Evolutionary conservation across 1,284 basidiomycete species (phyloP).

Genomic region (Sparassis latifolia): DNA sequence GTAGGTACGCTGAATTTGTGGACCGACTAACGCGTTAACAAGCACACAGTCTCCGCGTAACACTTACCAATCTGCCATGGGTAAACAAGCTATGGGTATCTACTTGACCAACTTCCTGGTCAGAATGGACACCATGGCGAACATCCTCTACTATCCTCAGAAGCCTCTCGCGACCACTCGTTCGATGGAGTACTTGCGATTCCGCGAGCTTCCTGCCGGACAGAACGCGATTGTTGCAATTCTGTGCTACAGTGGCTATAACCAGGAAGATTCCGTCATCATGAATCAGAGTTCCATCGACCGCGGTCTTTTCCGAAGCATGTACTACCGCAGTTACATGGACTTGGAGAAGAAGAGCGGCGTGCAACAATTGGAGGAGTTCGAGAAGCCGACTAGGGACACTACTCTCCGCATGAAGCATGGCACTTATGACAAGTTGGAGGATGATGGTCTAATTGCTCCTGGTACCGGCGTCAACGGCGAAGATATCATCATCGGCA

Average conservation of each 20-base stretch:
- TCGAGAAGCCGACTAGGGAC: slow-evolving; percentile 94
- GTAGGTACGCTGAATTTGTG: slow-evolving; percentile 35
- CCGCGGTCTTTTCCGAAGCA: slow-evolving; percentile 95
- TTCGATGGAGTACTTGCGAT: slow-evolving; percentile 98
- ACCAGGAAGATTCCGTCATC: slow-evolving; percentile 99
- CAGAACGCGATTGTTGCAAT: slow-evolving; percentile 99
- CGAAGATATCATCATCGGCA: slow-evolving; percentile 99
- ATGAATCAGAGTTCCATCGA: slow-evolving; percentile 99
- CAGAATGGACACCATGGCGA: slow-evolving; percentile 99
- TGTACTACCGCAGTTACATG: slow-evolving; percentile 98
- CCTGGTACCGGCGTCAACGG: slow-evolving; percentile 94
- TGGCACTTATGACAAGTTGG: slow-evolving; percentile 97
- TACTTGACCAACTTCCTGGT: slow-evolving; percentile 97
- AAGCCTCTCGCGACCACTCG: slow-evolving; percentile 97
- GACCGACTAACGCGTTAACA: background rate
- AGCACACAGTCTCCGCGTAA: slow-evolving; percentile 86
- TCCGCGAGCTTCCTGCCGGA: slow-evolving; percentile 95
- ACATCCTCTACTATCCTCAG: slow-evolving; percentile 97
- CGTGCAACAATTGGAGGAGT: slow-evolving; percentile 88
- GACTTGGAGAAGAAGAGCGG: slow-evolving; percentile 98
- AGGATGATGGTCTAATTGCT: slow-evolving; percentile 92
- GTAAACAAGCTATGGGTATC: slow-evolving; percentile 99
- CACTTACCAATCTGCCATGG: slow-evolving; percentile 99
- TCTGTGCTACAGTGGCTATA: slow-evolving; percentile 98
- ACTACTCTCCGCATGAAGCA: slow-evolving; percentile 96